Evolutionary conservation across 148 eudicot genomes (phyloP), one percentile per base, ranked within the genome.

Genomic region (Chenopodium album): DNA sequence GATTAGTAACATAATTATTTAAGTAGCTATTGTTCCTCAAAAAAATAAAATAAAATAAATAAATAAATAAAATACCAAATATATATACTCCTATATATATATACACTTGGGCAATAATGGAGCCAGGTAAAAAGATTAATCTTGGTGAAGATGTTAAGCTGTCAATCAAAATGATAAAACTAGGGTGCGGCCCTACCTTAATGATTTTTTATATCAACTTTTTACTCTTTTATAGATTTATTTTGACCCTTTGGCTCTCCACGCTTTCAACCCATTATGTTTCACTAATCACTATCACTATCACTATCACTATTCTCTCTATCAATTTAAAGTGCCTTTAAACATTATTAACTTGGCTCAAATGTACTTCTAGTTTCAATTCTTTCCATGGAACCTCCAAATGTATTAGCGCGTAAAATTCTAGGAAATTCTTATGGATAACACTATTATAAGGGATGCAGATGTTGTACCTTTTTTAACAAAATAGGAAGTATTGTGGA

Each of bases 181-280:
- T 74, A 74, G 63, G n/a, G 77, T 7, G 22, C 11, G 22, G 70
- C 76, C 28, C 82, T 76, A 67, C 50, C 64, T 3, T 47, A 71
- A 83, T 79, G 71, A 79, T 79, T 69, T 74, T 76, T 79, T 22
- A 84, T 31, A 75, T 84, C 86, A 79, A 16, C 59, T 47, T 80
- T 79, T 79, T 60, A 26, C n/a, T 32, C 56, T 76, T 76, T 68
- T 32, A 23, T 14, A 56, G 62, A 73, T 48, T 47, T 29, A 46
- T 1, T 73, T 73, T 73, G 76, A 73, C 85, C 29, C 82, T 72
- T 83, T 68, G 44, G 37, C 22, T 84, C n/a, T 79, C 67, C 82
- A 75, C 82, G 72, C 82, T 82, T 84, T 79, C 63, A 67, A 52
- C 69, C 1, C 1, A 73, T 78, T 70, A 67, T 72, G 71, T 78